Evolutionary conservation across 768 basidiomycete genomes (phyloP).

Genomic region (Lentinula lateritia): DNA sequence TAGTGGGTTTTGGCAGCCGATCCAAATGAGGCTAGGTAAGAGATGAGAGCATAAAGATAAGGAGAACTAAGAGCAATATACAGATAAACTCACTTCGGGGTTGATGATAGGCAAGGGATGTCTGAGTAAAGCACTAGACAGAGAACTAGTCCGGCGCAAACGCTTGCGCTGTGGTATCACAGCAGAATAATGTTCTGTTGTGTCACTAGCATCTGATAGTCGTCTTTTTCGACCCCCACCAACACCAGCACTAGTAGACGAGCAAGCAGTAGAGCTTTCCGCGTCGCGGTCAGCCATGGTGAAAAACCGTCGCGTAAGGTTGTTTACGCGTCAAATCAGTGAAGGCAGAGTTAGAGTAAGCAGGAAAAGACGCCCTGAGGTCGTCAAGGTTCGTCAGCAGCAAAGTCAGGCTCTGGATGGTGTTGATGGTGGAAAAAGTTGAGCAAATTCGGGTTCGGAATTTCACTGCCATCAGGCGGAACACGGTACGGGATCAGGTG

Average conservation of each 20-base stretch:
- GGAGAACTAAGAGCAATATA: background rate
- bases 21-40: background rate
- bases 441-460: background rate
- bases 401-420: background rate
- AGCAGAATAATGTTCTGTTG: background rate
- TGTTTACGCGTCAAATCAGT: background rate
- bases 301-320: background rate
- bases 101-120: background rate
- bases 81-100: background rate
- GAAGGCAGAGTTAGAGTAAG: background rate
- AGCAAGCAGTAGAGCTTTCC: background rate
- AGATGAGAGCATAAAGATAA: background rate
- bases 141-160: background rate
- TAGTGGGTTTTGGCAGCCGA: background rate
- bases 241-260: background rate
- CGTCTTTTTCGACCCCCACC: background rate
- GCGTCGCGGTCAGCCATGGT: background rate
- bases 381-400: conserved; percentile 1
- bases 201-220: background rate
- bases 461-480: background rate
- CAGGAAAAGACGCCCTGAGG: background rate
- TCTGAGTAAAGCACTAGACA: background rate
- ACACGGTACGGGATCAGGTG: background rate
- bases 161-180: background rate
- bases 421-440: background rate